Base-by-base conservation (phyloP, 306 rosid genomes). In the Casuarina cunninghamiana region DNA sequence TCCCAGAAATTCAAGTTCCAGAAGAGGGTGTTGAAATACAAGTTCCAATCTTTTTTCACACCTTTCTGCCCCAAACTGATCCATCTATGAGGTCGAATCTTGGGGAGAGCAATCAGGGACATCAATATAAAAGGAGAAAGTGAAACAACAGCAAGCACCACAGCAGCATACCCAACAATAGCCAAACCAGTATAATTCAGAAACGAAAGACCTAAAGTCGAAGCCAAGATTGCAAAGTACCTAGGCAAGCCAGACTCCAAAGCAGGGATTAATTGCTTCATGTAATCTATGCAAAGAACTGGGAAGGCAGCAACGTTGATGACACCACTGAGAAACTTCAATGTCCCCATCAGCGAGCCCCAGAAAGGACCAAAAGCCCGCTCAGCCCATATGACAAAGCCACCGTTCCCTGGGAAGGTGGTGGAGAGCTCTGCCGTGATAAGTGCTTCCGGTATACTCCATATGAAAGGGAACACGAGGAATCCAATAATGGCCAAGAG, bases 341-440 rank as follows among this genome's bases (percentile, higher is more conserved):
- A 87, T 13, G 73, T 80, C 0, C 97, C 97, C 83, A 87, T 78
- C 4, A 88, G 87, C 72, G 85, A 85, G 3, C 93, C 97, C 91
- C 93, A 92, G 60, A 87, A 92, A 76, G 97, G 93, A 7, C 97
- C 97, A 79, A 87, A 92, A 46, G 95, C 97, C 17, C 83, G 84
- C 61, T 86, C 86, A 32, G 90, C 87, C 97, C 95, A 92, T 26
- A 90, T 77, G 19, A 90, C 91, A 66, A 86, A 92, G 0, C 97
- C 97, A n/a, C 94, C 93, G 75, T 92, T 92, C 1, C 87, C 89
- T 0, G 89, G 95, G 44, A 88, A 92, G 44, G 91, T 71, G 2
- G 91, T 87, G 81, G 89, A 79, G 39, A 92, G 73, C 63, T 92
- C 97, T 1, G 95, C 91, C 2, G 97, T 90, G 57, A 91, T 78